Evolutionary conservation across 75 land plant genomes (phyloP).

Genomic region (Pinus albicaulis): DNA sequence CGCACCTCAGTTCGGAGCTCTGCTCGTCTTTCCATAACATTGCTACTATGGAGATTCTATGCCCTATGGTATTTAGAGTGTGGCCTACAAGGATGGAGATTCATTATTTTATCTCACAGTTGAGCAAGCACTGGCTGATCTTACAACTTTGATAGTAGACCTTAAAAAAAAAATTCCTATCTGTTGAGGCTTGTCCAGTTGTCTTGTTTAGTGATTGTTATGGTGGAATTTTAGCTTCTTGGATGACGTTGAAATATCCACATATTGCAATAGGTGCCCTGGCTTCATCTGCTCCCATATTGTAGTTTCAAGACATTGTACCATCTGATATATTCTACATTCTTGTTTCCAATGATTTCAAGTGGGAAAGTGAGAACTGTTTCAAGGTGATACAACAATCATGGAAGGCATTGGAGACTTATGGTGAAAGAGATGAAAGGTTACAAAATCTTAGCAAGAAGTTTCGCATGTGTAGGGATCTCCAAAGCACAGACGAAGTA

Average conservation of each 20-base stretch:
- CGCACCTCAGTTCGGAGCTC: too few species aligned
- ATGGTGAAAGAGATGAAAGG: slow-evolving; percentile 44
- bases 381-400: slow-evolving; percentile 73
- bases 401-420: slow-evolving; percentile 64
- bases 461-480: slow-evolving; percentile 67
- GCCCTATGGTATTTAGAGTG: slow-evolving; percentile 74
- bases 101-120: slow-evolving; percentile 68
- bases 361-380: slow-evolving; percentile 82
- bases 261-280: slow-evolving; percentile 95
- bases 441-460: slow-evolving; percentile 46
- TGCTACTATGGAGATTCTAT: slow-evolving; percentile 90
- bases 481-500: slow-evolving; percentile 55
- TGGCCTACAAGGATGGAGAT: slow-evolving; percentile 60
- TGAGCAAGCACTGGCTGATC: slow-evolving; percentile 93
- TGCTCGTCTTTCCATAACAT: too few species aligned
- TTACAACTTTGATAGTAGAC: slow-evolving; percentile 63
- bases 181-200: slow-evolving; percentile 85
- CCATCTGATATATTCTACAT: slow-evolving; percentile 70
- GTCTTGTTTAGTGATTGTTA: slow-evolving; percentile 96
- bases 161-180: slow-evolving; percentile 73
- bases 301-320: slow-evolving; percentile 87
- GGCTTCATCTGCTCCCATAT: slow-evolving; percentile 92
- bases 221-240: slow-evolving; percentile 99
- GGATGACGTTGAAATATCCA: slow-evolving; percentile 97
- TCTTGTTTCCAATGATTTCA: slow-evolving; percentile 77